Evolutionary conservation across 2,329 filamentous ascomycete species (phyloP), one percentile per base, ranked within the genome.

Genomic region (Aspergillus sp.): DNA sequence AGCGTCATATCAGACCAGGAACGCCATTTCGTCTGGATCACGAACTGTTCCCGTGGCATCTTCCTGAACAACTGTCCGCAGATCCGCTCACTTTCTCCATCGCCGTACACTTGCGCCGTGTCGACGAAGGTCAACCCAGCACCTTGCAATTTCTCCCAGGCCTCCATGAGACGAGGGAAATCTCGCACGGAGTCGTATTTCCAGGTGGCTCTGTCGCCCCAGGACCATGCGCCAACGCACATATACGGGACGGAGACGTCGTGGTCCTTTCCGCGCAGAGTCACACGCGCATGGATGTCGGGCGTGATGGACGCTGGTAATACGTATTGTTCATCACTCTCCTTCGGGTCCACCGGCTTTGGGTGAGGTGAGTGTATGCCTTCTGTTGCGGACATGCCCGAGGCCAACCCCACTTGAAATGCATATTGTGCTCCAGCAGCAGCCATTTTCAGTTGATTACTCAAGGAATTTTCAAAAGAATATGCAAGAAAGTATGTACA

Each of bases 31-130:
- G 63, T 70, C 48, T 72, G 69, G 41, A 73, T 62, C 10, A 70
- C 58, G 48, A 69, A 67, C 33, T 57, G 52, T 26, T 66, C 57
- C 4, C 65, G 57, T 19, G 60, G 57, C 48, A 67, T 59, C 1
- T 58, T 66, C 29, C 60, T 54, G 48, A 72, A 63, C n/a, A 73
- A 55, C 26, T 61, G 58, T 3, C 67, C 65, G 46, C 69, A 65
- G 51, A 73, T 71, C 7, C 59, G 58, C 52, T 73, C 71, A 46
- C 65, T 69, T 46, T 70, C 62, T 3, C 70, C 68, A 28, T 58
- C 60, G 36, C 69, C 70, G 50, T 73, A 73, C 10, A 60, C 65
- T 55, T 72, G 66, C 6, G 70, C 69, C 4, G 69, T 73, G 51
- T 73, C 71, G 48, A 73, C 64, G 48, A 72, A 72, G 45, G 66